phyloP scores from a whole-genome alignment of 2,329 filamentous ascomycete species.

The Aspergillus pseudotamarii region DNA sequence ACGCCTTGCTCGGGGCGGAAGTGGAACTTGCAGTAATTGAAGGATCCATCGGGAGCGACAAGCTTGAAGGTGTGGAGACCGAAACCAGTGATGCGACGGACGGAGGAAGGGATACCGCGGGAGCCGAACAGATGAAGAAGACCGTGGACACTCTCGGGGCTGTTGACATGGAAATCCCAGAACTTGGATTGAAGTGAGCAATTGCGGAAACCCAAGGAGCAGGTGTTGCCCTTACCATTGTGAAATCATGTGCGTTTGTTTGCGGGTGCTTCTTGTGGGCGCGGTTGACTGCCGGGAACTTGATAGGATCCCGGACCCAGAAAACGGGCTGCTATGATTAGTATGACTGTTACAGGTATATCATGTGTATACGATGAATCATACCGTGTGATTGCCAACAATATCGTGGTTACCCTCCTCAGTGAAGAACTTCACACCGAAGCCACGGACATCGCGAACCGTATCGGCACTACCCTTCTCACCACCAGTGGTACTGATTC shows the following conservation, averaged over 20 bases:
- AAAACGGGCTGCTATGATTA: conserved; percentile 40
- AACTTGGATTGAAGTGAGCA: conserved; percentile 44
- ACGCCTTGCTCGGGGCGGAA: conserved; percentile 59
- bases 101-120: conserved; percentile 52
- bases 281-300: conserved; percentile 51
- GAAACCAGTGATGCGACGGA: conserved; percentile 58
- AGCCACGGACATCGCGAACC: conserved; percentile 54
- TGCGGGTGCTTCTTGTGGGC: conserved; percentile 69
- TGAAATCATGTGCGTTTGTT: conserved; percentile 66
- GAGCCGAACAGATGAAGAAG: conserved; percentile 65
- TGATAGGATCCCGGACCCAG: conserved; percentile 49
- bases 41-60: conserved; percentile 48
- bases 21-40: conserved; percentile 64
- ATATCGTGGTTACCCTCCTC: conserved; percentile 51
- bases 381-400: conserved; percentile 27
- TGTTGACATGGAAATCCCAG: conserved; percentile 61
- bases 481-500: conserved; percentile 52
- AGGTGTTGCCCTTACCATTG: conserved; percentile 44
- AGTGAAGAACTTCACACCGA: conserved; percentile 55
- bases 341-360: not conserved
- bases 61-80: conserved; percentile 38
- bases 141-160: conserved; percentile 62
- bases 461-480: conserved; percentile 54
- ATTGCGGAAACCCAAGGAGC: not conserved
- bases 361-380: conserved; percentile 2